phyloP scores from a whole-genome alignment of 2,329 filamentous ascomycete species.

The Phialophora tarda region DNA sequence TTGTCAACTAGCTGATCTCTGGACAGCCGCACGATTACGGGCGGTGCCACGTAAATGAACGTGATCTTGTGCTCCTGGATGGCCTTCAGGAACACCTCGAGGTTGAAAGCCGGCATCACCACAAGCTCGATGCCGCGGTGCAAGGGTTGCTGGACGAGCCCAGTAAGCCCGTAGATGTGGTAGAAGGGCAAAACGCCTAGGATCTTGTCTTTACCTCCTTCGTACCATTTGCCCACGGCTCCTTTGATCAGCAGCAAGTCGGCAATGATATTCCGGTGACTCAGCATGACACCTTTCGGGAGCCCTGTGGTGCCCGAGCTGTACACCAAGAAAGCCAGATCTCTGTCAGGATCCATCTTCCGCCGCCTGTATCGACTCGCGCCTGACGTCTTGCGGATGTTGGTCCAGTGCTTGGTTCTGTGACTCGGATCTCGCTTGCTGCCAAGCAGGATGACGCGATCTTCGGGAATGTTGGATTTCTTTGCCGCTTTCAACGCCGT shows the following conservation, averaged over 20 bases:
- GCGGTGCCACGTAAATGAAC: conserved; percentile 81
- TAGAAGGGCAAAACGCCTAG: conserved; percentile 86
- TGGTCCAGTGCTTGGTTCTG: conserved; percentile 73
- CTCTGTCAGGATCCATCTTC: conserved; percentile 70
- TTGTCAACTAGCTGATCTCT: conserved; percentile 79
- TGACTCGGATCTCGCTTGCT: conserved; percentile 66
- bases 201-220: conserved; percentile 70
- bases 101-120: conserved; percentile 80
- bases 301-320: conserved; percentile 88
- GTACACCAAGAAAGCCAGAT: conserved; percentile 85
- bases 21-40: conserved; percentile 77
- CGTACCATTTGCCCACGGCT: conserved; percentile 57
- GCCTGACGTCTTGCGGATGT: conserved; percentile 69
- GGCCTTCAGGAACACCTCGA: conserved; percentile 76
- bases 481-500: conserved; percentile 71
- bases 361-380: conserved; percentile 64
- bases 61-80: conserved; percentile 78
- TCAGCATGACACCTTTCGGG: conserved; percentile 89
- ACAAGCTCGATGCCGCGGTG: conserved; percentile 70
- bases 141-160: conserved; percentile 71
- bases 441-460: conserved; percentile 80
- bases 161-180: conserved; percentile 84
- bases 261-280: conserved; percentile 79
- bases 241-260: conserved; percentile 67
- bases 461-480: conserved; percentile 70